Percentiles rank a stretch among this genome's conserved stretches.
Conservation (phyloP, 129 eudicot species). For the Erigeron canadensis region DNA sequence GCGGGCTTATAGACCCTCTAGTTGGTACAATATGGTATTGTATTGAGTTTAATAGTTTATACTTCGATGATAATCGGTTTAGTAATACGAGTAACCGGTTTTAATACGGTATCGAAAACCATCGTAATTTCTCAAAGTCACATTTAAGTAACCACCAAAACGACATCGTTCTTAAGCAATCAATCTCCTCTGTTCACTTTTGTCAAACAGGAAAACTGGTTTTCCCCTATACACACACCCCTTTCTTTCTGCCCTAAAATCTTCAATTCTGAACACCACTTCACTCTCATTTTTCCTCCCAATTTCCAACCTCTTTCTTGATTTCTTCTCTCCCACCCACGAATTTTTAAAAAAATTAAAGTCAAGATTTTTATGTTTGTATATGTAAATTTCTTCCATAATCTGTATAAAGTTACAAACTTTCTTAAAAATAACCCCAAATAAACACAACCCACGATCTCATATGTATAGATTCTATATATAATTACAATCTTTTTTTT, state of each 20-base stretch:
- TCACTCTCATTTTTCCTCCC: background rate
- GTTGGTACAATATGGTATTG: too few relatives aligned
- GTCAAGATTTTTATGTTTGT: background rate
- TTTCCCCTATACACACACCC: background rate
- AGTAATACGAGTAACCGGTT: too few relatives aligned
- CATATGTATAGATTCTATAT: conserved; percentile 35
- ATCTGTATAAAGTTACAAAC: background rate
- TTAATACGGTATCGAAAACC: too few relatives aligned
- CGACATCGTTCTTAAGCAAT: background rate
- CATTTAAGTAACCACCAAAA: background rate
- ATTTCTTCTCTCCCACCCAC: conserved; percentile 12
- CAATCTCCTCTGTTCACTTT: conserved; percentile 2
- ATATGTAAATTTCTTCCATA: background rate
- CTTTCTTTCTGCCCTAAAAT: conserved; percentile 6
- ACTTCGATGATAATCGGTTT: too few relatives aligned
- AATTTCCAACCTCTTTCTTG: background rate
- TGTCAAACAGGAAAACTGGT: conserved; percentile 9
- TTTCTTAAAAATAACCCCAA: background rate
- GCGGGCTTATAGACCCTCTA: too few relatives aligned
- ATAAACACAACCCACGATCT: conserved; percentile 51
- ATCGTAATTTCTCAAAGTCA: too few relatives aligned
- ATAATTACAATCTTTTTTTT: conserved; percentile 17
- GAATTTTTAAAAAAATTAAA: conserved; percentile 11
- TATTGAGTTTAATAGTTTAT: too few relatives aligned
- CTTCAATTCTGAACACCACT: background rate